These are phyloP conservation scores for Boechera divaricarpa DNA, from an alignment of 345 rosid species.

Conservation along the genomic window DNA sequence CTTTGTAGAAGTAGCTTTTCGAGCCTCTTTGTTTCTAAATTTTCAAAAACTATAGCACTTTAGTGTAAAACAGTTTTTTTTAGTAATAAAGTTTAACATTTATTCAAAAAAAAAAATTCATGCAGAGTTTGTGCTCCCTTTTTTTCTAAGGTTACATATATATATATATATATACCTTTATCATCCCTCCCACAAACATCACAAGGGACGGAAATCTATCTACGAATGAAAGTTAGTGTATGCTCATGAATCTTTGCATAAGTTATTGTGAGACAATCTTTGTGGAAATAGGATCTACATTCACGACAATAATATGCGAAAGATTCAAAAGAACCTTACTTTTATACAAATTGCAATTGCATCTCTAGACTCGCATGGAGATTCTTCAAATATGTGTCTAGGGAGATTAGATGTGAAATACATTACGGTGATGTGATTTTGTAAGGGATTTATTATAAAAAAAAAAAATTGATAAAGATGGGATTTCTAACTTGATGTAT, in stretches of 20 bases:
- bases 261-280: constrained; percentile 13
- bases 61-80: too few relatives aligned
- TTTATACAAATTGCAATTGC: not conserved
- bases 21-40: too few relatives aligned
- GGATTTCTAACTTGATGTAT: not conserved
- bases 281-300: not conserved
- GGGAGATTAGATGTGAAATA: not conserved
- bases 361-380: not conserved
- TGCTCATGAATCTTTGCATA: constrained; percentile 3
- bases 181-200: not conserved
- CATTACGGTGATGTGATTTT: not conserved
- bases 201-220: not conserved
- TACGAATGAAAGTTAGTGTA: constrained; percentile 15
- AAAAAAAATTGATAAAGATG: too few relatives aligned
- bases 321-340: too few relatives aligned
- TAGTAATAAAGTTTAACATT: too few relatives aligned
- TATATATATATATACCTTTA: not conserved
- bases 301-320: not conserved
- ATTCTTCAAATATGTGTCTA: constrained; percentile 4
- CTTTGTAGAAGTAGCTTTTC: too few relatives aligned
- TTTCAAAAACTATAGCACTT: too few relatives aligned
- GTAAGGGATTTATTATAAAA: not conserved
- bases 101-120: too few relatives aligned
- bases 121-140: too few relatives aligned
- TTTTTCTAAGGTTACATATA: too few relatives aligned